Percentiles rank a stretch among this genome's conserved stretches.
Evolutionary conservation across 2,329 filamentous ascomycete species (phyloP).

Genomic region (Aureobasidium sp.): DNA sequence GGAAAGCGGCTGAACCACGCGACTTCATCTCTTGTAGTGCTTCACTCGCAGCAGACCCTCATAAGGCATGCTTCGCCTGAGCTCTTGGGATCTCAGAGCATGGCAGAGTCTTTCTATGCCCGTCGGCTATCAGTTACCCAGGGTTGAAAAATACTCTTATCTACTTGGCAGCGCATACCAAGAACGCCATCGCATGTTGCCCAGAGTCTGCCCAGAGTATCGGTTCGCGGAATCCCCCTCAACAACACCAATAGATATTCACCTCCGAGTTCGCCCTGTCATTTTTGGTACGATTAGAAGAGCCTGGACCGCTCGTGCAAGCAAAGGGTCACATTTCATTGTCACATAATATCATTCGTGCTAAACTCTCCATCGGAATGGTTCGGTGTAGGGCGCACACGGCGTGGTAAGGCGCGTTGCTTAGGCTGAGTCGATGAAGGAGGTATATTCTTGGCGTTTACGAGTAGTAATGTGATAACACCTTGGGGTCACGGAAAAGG

Average conservation of each 20-base stretch:
- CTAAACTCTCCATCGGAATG: neutral
- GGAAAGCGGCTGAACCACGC: neutral
- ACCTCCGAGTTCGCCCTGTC: neutral
- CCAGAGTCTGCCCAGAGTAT: neutral
- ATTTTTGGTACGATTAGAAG: neutral
- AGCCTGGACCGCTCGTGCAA: neutral
- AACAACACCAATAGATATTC: neutral
- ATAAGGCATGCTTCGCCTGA: neutral
- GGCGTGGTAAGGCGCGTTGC: neutral
- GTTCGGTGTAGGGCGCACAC: neutral
- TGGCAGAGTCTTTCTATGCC: neutral
- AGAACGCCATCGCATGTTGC: neutral
- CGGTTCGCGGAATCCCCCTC: neutral
- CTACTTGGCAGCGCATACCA: neutral
- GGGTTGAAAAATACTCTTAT: neutral
- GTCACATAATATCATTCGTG: neutral
- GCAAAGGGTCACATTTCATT: neutral
- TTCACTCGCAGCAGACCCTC: neutral
- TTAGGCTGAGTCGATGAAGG: neutral
- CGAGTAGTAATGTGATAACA: neutral
- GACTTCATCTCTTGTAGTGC: neutral
- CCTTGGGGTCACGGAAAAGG: neutral
- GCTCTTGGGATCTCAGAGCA: neutral
- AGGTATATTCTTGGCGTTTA: conserved; percentile 3
- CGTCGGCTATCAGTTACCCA: neutral